Conservation (phyloP, 441 rosid species). For the Aquilaria agallochum region DNA sequence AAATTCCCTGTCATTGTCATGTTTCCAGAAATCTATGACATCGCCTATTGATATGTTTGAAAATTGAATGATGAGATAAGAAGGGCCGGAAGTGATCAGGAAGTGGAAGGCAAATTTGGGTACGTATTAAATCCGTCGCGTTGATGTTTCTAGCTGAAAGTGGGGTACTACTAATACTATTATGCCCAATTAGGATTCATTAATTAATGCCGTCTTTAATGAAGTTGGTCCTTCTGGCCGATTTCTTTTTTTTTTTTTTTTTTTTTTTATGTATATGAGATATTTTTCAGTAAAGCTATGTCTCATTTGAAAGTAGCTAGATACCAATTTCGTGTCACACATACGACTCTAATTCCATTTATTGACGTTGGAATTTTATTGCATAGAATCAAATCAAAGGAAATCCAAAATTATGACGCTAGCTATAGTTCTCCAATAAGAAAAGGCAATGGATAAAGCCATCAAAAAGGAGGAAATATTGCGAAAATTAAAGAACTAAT, state of each 20-base stretch:
- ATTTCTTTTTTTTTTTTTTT: neutral
- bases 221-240: neutral
- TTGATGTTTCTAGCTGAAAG: conserved; percentile 25
- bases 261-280: conserved; percentile 7
- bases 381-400: conserved; percentile 2
- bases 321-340: conserved; percentile 2
- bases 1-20: conserved; percentile 13
- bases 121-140: conserved; percentile 11
- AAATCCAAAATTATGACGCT: too few species aligned
- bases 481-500: too few species aligned
- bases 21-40: conserved; percentile 21
- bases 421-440: too few species aligned
- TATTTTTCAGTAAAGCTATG: conserved; percentile 4
- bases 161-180: conserved; percentile 8
- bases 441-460: too few species aligned
- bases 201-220: conserved; percentile 9
- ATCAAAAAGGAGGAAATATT: too few species aligned
- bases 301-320: neutral
- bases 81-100: neutral
- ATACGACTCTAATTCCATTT: neutral
- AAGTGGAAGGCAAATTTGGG: too few species aligned
- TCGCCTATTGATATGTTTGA: conserved; percentile 14
- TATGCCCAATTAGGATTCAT: conserved; percentile 12
- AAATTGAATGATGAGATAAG: conserved; percentile 14
- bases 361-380: neutral